A percentile compares a stretch with the other conserved stretches of the same genome.
phyloP scores from a whole-genome alignment of 441 rosid species.

The Pelargonium hybrid region DNA sequence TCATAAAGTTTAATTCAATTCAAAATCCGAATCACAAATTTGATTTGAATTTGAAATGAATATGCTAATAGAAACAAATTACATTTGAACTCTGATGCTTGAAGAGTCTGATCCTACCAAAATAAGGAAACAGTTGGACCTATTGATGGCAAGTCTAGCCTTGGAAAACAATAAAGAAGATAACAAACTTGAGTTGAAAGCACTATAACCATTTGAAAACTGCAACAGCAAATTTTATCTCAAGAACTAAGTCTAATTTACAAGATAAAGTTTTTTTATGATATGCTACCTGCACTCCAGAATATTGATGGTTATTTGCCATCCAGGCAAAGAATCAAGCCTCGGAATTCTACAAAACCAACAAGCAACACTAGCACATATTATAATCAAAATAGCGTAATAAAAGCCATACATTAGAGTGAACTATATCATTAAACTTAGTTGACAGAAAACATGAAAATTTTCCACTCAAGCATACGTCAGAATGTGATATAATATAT shows the following conservation, averaged over 20 bases:
- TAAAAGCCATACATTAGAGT: neutral
- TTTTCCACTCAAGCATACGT: neutral
- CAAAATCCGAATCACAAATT: neutral
- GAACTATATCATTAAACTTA: conserved; percentile 1
- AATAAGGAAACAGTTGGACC: neutral
- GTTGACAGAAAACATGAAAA: neutral
- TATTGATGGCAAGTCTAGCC: neutral
- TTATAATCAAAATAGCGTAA: conserved; percentile 10
- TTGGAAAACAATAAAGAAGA: neutral
- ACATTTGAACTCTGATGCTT: neutral
- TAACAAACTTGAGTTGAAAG: neutral
- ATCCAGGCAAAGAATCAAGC: conserved; percentile 31
- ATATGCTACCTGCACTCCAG: conserved; percentile 54
- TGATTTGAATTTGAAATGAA: neutral
- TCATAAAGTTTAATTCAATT: neutral
- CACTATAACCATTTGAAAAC: neutral
- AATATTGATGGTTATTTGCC: conserved; percentile 67
- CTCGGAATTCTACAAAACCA: conserved; percentile 25
- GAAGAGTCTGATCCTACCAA: neutral
- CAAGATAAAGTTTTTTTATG: neutral
- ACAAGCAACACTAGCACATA: conserved; percentile 10
- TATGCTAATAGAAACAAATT: neutral
- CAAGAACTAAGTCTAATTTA: neutral
- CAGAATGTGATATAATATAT: neutral
- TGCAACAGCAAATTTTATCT: neutral